Evolutionary conservation across 768 basidiomycete genomes (phyloP), one percentile per base, ranked within the genome.

Genomic region (Pholiota molesta): DNA sequence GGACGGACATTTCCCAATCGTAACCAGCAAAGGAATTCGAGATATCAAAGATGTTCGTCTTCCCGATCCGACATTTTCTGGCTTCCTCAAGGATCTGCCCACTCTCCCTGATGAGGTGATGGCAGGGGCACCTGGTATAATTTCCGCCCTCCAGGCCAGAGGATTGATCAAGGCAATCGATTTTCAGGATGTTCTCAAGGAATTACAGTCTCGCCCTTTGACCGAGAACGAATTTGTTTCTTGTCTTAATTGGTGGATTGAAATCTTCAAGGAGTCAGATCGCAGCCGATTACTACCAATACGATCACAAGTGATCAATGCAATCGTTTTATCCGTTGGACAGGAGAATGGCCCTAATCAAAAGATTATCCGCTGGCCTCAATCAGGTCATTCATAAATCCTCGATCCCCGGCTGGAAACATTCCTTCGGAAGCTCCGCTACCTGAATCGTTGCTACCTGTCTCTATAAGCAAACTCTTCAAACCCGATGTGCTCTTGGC

Each of bases 191-290:
- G 90, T 99, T 16, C 76, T 98, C 44, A 77, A 80, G 40, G 92
- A 97, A 70, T 80, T 99, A 16, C 83, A 84, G 13, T 73, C 81
- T 5, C 79, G 91, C 16, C 89, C 95, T 4, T 80, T 99, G 26
- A 71, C 73, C 4, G 85, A 92, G 69, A 75, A 78, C 5, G 93
- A 98, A 69, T 88, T 91, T 75, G 71, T 89, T n/a, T 87, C 86
- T 2, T 95, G 92, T 73, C 77, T 98, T 64, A 85, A 86, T 60
- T 99, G 97, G 97, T 95, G 95, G 92, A 81, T 83, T 55, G 76
- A 73, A 55, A 49, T 78, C 59, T 65, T 75, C 70, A 51, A 77
- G 74, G 59, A 75, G 69, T 68, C 76, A 77, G 66, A 72, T 55
- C 64, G 62, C 39, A 65, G 75, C 14, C 73, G 80, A n/a, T 74